These are phyloP conservation scores for Phytophthora constricta DNA, from an alignment of 352 stramenopile genomes.

Conservation along the genomic window DNA sequence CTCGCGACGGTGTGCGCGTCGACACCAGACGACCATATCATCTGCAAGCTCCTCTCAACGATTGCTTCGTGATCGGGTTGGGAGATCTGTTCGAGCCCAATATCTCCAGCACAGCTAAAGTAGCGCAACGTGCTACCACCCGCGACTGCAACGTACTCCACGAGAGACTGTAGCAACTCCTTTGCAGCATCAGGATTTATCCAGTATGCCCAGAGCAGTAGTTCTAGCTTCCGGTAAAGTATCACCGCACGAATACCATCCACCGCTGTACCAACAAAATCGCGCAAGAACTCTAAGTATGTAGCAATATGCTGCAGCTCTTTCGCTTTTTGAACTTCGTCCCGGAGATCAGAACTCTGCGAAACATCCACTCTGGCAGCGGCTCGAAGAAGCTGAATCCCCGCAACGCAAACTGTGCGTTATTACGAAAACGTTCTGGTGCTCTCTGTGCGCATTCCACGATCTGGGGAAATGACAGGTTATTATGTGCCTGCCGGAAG, in stretches of 20 bases:
- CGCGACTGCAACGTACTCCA: constrained; percentile 34
- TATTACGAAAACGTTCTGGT: constrained; percentile 36
- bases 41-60: constrained; percentile 23
- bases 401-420: constrained; percentile 38
- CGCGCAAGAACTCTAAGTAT: constrained; percentile 33
- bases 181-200: constrained; percentile 7
- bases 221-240: constrained; percentile 30
- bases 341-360: constrained; percentile 19
- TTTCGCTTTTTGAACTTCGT: constrained; percentile 13
- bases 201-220: constrained; percentile 24
- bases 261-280: constrained; percentile 30
- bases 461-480: constrained; percentile 48
- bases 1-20: constrained; percentile 23
- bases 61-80: constrained; percentile 20
- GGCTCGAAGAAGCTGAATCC: constrained; percentile 36
- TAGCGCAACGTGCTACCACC: constrained; percentile 11
- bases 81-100: constrained; percentile 17
- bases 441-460: constrained; percentile 29
- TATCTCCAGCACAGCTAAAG: constrained; percentile 10
- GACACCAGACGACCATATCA: constrained; percentile 27
- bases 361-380: constrained; percentile 24
- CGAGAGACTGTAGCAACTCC: constrained; percentile 24
- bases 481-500: constrained; percentile 39
- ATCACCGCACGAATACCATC: constrained; percentile 24
- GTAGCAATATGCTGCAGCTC: constrained; percentile 31